These are phyloP conservation scores for Leccinum longicurvipes DNA, from an alignment of 768 basidiomycete species.

Conservation along the genomic window DNA sequence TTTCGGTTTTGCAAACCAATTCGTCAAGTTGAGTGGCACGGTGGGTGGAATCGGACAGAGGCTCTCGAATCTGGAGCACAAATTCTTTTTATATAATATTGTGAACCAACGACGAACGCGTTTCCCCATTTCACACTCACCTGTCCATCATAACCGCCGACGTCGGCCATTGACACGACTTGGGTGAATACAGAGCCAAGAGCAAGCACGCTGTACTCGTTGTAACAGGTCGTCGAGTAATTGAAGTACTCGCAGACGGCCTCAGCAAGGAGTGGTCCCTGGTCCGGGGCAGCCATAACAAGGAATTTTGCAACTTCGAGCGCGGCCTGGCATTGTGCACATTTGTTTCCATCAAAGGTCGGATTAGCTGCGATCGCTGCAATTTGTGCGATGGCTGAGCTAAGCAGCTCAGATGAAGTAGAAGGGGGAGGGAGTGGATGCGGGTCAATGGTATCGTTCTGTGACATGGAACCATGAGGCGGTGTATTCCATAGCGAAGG, in stretches of 20 bases:
- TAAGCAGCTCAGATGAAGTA: conserved; percentile 31
- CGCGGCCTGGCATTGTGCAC: conserved; percentile 36
- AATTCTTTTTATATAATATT: background rate
- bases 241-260: conserved; percentile 41
- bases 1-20: conserved; percentile 49
- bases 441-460: conserved; percentile 44
- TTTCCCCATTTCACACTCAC: conserved; percentile 18
- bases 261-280: conserved; percentile 39
- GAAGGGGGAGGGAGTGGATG: conserved; percentile 39
- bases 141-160: conserved; percentile 47
- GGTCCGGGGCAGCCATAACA: conserved; percentile 38
- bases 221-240: conserved; percentile 34
- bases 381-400: conserved; percentile 37
- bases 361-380: conserved; percentile 35
- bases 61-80: conserved; percentile 37
- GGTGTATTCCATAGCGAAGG: background rate
- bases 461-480: background rate
- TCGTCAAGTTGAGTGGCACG: conserved; percentile 39
- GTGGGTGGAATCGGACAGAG: conserved; percentile 38
- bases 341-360: conserved; percentile 34
- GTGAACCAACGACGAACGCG: background rate
- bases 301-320: conserved; percentile 42
- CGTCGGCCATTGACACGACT: conserved; percentile 42
- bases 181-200: conserved; percentile 43
- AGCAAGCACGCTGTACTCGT: conserved; percentile 32